Evolutionary conservation across 441 rosid species (phyloP).

Genomic region (Melastoma candidum): DNA sequence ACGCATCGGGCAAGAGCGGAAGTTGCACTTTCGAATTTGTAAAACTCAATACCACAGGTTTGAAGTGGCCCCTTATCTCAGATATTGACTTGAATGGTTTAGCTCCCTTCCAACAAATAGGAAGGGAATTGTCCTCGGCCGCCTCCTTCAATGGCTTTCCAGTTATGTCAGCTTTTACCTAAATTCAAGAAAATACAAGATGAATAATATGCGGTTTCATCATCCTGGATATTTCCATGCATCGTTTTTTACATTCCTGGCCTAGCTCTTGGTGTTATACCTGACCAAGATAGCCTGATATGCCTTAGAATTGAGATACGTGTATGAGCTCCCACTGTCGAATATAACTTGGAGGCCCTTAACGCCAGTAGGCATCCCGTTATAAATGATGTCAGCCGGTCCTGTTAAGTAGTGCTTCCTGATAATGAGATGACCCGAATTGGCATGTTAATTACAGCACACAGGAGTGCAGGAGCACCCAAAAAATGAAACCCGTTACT

Average conservation of each 20-base stretch:
- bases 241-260: neutral
- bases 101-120: slow-evolving; percentile 57
- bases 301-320: slow-evolving; percentile 36
- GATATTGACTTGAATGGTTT: slow-evolving; percentile 26
- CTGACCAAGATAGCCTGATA: slow-evolving; percentile 35
- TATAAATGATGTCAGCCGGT: slow-evolving; percentile 41
- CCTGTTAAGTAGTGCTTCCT: slow-evolving; percentile 45
- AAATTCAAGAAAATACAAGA: slow-evolving; percentile 5
- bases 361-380: slow-evolving; percentile 31
- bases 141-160: slow-evolving; percentile 35
- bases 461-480: neutral
- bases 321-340: slow-evolving; percentile 57
- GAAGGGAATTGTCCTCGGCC: slow-evolving; percentile 35
- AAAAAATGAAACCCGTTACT: slow-evolving; percentile 9
- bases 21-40: slow-evolving; percentile 27
- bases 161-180: slow-evolving; percentile 36
- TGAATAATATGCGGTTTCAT: neutral
- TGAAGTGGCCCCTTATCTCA: slow-evolving; percentile 39
- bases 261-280: slow-evolving; percentile 20
- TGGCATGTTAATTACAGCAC: neutral
- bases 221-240: neutral
- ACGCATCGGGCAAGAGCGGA: slow-evolving; percentile 37
- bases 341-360: slow-evolving; percentile 40
- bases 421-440: slow-evolving; percentile 11
- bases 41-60: slow-evolving; percentile 34